Evolutionary conservation across 306 rosid genomes (phyloP).

Genomic region (Cicer pinnatifidum): DNA sequence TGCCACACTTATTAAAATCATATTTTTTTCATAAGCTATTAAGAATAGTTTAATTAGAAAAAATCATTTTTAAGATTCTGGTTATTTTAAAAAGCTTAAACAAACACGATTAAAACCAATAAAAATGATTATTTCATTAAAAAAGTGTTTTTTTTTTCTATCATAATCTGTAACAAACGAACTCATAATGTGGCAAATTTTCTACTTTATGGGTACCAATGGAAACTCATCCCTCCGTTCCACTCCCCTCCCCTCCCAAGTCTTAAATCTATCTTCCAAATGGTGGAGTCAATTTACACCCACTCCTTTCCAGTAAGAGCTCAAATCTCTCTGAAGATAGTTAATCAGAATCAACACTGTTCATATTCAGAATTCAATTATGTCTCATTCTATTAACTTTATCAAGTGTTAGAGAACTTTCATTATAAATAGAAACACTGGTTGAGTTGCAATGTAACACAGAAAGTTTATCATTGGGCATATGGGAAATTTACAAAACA

Average conservation of each 20-base stretch:
- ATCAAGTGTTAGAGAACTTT: background rate
- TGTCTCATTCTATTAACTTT: background rate
- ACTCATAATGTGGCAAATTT: background rate
- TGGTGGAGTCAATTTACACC: background rate
- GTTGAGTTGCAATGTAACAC: conserved; percentile 5
- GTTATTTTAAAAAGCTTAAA: background rate
- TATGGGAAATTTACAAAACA: conserved; percentile 7
- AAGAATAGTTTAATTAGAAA: too few species aligned
- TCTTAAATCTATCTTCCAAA: conserved; percentile 11
- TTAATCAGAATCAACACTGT: background rate
- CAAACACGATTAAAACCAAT: background rate
- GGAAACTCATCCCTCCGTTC: conserved; percentile 1
- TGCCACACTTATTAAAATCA: too few species aligned
- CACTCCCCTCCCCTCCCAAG: background rate
- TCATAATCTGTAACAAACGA: background rate
- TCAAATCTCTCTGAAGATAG: conserved; percentile 14
- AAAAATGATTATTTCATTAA: background rate
- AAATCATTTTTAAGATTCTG: background rate
- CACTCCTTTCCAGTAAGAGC: background rate
- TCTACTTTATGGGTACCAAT: background rate
- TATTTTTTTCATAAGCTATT: too few species aligned
- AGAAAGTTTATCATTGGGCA: background rate
- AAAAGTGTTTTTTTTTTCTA: background rate
- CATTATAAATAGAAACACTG: conserved; percentile 7
- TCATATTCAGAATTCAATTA: background rate